phyloP scores from a whole-genome alignment of 2,329 filamentous ascomycete genomes.

The Aspergillus fructus region DNA sequence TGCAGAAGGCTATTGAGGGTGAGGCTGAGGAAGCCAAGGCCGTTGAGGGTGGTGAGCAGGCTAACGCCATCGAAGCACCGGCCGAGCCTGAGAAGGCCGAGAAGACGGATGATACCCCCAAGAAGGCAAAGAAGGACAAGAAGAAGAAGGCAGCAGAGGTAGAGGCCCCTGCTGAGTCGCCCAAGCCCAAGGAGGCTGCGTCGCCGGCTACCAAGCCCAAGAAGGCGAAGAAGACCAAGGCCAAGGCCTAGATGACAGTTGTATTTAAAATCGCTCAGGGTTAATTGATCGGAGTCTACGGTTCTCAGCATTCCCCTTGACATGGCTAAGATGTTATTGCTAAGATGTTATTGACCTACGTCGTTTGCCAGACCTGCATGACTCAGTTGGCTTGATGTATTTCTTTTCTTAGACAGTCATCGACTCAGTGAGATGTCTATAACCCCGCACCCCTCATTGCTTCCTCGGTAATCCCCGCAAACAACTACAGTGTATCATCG shows the following conservation, averaged over 20 bases:
- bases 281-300: not conserved
- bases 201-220: slow-evolving; percentile 2
- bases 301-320: not conserved
- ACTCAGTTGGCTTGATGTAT: not conserved
- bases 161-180: not conserved
- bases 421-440: not conserved
- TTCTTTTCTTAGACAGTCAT: not conserved
- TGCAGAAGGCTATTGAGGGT: slow-evolving; percentile 39
- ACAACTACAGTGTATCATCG: not conserved
- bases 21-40: slow-evolving; percentile 33
- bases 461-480: slow-evolving; percentile 1
- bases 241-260: slow-evolving; percentile 1
- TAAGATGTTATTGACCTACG: not conserved
- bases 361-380: not conserved
- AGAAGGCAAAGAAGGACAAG: slow-evolving; percentile 35
- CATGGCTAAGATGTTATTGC: not conserved
- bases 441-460: not conserved
- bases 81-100: slow-evolving; percentile 10
- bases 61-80: slow-evolving; percentile 32
- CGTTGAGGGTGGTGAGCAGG: slow-evolving; percentile 31
- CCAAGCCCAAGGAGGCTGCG: slow-evolving; percentile 3
- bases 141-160: slow-evolving; percentile 25
- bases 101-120: slow-evolving; percentile 30
- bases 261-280: not conserved
- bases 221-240: slow-evolving; percentile 1